phyloP scores from a whole-genome alignment of 805 yeast genomes.

The Barnettozyma siamensis region DNA sequence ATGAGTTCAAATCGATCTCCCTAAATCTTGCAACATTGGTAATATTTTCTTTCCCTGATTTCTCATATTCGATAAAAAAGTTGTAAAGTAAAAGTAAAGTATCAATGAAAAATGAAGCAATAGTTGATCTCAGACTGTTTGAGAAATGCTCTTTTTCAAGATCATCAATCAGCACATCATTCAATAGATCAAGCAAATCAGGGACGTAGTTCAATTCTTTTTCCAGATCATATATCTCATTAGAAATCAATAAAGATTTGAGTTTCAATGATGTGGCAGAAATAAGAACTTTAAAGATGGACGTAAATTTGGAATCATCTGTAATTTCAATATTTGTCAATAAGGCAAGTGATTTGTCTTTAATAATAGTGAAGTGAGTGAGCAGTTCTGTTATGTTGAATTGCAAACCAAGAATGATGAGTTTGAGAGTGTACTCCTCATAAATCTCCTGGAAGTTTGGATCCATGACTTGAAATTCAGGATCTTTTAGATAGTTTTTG shows the following conservation, averaged over 20 bases:
- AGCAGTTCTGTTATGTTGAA: constrained; percentile 11
- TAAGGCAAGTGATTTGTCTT: constrained; percentile 6
- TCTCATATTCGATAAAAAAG: constrained; percentile 29
- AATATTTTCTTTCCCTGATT: constrained; percentile 28
- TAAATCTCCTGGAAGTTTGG: constrained; percentile 12
- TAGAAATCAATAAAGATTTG: constrained; percentile 11
- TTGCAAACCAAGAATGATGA: constrained; percentile 14
- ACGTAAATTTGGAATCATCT: background rate
- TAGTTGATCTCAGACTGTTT: constrained; percentile 16
- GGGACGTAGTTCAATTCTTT: constrained; percentile 15
- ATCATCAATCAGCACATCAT: constrained; percentile 8
- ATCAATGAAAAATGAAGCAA: constrained; percentile 22
- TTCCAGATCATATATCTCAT: constrained; percentile 17
- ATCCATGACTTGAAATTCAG: constrained; percentile 9
- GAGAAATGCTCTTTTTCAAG: constrained; percentile 2
- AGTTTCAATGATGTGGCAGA: constrained; percentile 18
- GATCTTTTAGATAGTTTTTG: constrained; percentile 8
- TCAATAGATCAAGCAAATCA: constrained; percentile 10
- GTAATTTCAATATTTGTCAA: constrained; percentile 5
- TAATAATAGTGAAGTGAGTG: constrained; percentile 11
- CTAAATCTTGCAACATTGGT: constrained; percentile 16
- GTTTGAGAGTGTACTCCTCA: constrained; percentile 16
- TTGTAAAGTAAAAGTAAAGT: constrained; percentile 23
- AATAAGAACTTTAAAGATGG: constrained; percentile 13
- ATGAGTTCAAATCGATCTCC: constrained; percentile 17